Evolutionary conservation across 139 green algal genomes (phyloP).

Genomic region (Bryopsis sp.): DNA sequence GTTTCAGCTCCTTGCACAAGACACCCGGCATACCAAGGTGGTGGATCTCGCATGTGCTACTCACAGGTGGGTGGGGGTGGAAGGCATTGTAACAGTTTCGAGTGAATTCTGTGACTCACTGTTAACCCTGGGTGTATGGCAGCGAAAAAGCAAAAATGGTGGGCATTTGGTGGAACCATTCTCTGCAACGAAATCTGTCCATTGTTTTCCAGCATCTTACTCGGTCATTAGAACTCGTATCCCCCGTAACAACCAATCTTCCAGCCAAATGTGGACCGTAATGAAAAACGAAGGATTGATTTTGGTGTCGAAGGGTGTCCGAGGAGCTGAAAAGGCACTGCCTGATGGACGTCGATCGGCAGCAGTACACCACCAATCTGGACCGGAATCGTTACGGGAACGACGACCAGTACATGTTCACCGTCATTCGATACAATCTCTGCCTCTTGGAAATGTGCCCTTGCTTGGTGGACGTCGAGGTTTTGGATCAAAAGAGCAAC

Average conservation of each 20-base stretch:
- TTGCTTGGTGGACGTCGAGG: constrained; percentile 87
- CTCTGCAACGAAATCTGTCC: no score
- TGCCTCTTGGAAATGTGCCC: constrained; percentile 83
- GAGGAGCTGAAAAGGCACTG: constrained; percentile 85
- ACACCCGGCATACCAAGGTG: constrained; percentile 89
- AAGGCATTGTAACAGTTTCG: no score
- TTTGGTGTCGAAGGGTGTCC: constrained; percentile 52
- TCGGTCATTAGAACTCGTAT: background rate
- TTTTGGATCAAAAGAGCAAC: constrained; percentile 85
- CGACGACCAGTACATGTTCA: constrained; percentile 93
- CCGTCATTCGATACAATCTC: constrained; percentile 79
- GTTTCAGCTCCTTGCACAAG: constrained; percentile 69
- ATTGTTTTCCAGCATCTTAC: no score
- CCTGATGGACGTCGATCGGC: constrained; percentile 60
- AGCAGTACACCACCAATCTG: constrained; percentile 89
- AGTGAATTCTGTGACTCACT: no score
- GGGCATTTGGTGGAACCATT: no score
- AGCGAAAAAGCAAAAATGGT: no score
- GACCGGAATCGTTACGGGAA: constrained; percentile 92
- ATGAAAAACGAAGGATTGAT: background rate
- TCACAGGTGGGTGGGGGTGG: no score
- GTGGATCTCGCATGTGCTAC: constrained; percentile 79
- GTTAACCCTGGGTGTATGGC: no score
- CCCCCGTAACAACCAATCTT: no score
- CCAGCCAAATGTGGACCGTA: no score